A percentile compares a stretch with the other conserved stretches of the same genome.
Conservation (phyloP, 2,329 filamentous ascomycete genomes). For the Xylariaceae sp. region DNA sequence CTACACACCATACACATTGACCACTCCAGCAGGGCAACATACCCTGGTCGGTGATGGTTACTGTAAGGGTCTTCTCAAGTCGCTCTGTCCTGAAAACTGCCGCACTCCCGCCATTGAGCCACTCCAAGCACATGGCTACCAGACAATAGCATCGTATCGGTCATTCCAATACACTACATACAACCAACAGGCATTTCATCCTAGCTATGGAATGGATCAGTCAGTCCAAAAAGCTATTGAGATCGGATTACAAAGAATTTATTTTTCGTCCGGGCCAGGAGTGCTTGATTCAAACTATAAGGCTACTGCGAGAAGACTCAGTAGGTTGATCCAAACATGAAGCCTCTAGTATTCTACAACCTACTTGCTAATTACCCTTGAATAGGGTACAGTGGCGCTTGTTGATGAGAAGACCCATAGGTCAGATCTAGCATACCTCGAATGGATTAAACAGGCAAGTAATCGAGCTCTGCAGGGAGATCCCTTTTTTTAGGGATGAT, state of each 20-base stretch:
- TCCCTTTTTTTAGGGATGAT: too few species aligned
- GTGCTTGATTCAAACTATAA: not conserved
- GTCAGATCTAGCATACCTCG: conserved; percentile 7
- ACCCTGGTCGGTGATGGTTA: too few species aligned
- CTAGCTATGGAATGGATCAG: not conserved
- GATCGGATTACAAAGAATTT: not conserved
- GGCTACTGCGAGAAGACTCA: not conserved
- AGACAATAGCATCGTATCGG: too few species aligned
- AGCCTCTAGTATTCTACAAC: too few species aligned
- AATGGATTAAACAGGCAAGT: conserved; percentile 17
- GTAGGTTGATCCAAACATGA: not conserved
- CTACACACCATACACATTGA: not conserved
- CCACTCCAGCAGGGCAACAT: too few species aligned
- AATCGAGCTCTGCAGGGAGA: too few species aligned
- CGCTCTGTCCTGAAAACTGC: too few species aligned
- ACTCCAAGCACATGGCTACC: too few species aligned
- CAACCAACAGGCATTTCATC: too few species aligned
- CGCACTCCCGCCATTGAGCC: too few species aligned
- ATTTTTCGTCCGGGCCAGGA: not conserved
- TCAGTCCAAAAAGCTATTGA: not conserved
- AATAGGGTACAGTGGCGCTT: not conserved
- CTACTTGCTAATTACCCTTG: not conserved
- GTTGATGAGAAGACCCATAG: not conserved
- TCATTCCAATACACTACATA: too few species aligned
- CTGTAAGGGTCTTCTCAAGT: too few species aligned